Conservation (phyloP, 345 rosid genomes). For the Diplotaxis tenuifolia region DNA sequence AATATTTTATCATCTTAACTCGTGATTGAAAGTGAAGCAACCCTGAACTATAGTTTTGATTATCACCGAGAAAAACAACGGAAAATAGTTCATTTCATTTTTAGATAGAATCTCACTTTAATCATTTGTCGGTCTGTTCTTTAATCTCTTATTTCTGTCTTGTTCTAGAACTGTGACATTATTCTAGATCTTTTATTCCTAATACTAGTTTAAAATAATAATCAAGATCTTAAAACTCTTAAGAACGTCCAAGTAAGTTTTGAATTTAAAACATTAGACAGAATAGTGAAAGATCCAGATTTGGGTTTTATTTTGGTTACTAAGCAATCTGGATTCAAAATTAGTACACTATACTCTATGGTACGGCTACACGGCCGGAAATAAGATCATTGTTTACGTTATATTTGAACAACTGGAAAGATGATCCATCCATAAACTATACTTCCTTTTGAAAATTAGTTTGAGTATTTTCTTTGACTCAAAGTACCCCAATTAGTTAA, state of each 20-base stretch:
- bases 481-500: no score
- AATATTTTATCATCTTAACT: background rate
- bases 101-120: background rate
- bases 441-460: no score
- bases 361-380: no score
- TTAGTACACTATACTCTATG: no score
- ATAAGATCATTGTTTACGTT: no score
- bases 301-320: no score
- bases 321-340: no score
- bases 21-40: background rate
- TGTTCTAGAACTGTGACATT: background rate
- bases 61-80: background rate
- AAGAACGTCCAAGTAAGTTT: slow-evolving; percentile 7
- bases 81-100: background rate
- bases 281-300: no score
- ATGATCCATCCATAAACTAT: no score
- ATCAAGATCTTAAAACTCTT: background rate
- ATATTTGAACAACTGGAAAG: no score
- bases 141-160: background rate
- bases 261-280: background rate
- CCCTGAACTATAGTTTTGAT: no score
- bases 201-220: background rate
- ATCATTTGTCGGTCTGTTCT: slow-evolving; percentile 1
- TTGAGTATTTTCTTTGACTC: no score
- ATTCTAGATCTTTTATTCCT: background rate